Evolutionary conservation across 495 filamentous ascomycete genomes (phyloP).

Genomic region (Sporormia fimetaria): DNA sequence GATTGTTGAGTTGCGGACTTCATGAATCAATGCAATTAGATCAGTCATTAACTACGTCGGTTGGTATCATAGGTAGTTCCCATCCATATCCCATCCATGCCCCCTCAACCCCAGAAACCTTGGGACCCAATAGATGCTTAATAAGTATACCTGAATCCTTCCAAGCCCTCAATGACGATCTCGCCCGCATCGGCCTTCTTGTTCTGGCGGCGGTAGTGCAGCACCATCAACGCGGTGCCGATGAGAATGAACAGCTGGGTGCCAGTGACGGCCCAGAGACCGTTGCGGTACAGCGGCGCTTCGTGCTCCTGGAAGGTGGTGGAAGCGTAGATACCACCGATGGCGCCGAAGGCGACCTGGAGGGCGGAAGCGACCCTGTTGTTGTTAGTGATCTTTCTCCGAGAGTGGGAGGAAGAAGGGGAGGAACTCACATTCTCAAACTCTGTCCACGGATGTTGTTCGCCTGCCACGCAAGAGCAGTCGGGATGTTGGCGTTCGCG

Average conservation of each 20-base stretch:
- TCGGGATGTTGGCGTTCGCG: conserved; percentile 50
- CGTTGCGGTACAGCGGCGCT: conserved; percentile 5
- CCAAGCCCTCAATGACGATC: conserved; percentile 20
- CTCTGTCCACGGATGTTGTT: conserved; percentile 27
- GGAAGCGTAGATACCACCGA: conserved; percentile 8
- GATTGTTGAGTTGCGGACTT: too few relatives aligned
- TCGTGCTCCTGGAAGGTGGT: conserved; percentile 8
- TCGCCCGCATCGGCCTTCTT: conserved; percentile 18
- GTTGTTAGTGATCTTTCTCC: neutral
- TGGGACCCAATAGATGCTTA: too few relatives aligned
- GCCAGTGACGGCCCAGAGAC: conserved; percentile 6
- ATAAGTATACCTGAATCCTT: conserved; percentile 27
- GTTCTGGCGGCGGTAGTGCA: conserved; percentile 11
- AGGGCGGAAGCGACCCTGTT: conserved; percentile 8
- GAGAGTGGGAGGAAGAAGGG: neutral
- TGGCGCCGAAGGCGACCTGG: conserved; percentile 12
- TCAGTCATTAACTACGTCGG: too few relatives aligned
- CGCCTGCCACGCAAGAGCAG: conserved; percentile 27
- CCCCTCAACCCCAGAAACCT: too few relatives aligned
- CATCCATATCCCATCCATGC: too few relatives aligned
- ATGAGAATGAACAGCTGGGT: conserved; percentile 1
- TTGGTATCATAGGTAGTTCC: too few relatives aligned
- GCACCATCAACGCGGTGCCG: neutral
- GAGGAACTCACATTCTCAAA: conserved; percentile 6
- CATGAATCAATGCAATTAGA: too few relatives aligned